Conservation (phyloP, 371 early-diverging fungal species). For the Smittium mucronatum region DNA sequence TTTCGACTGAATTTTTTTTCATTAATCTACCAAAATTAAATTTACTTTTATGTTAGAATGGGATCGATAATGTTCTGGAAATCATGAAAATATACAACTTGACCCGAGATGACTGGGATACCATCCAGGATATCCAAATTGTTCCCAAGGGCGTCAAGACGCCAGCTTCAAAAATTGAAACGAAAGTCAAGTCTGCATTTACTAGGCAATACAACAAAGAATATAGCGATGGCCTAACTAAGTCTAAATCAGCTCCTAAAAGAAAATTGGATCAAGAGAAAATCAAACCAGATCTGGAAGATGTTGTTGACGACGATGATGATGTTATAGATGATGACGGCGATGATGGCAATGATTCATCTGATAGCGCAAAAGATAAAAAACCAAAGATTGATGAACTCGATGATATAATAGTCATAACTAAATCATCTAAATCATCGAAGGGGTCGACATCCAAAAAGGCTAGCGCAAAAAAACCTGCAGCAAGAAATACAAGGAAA, state of each 20-base stretch:
- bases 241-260: neutral
- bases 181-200: slow-evolving; percentile 64
- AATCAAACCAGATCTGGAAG: slow-evolving; percentile 11
- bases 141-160: slow-evolving; percentile 24
- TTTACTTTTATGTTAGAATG: slow-evolving; percentile 28
- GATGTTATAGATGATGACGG: slow-evolving; percentile 1
- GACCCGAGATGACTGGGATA: slow-evolving; percentile 75
- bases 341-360: slow-evolving; percentile 2
- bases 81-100: slow-evolving; percentile 84
- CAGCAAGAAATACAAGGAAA: neutral
- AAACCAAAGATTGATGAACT: neutral
- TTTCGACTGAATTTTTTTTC: too few relatives aligned
- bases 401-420: neutral
- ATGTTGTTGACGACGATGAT: slow-evolving; percentile 12
- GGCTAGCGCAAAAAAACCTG: neutral
- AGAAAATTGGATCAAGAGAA: neutral
- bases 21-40: too few relatives aligned
- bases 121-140: slow-evolving; percentile 63
- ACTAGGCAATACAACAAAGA: slow-evolving; percentile 32
- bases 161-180: slow-evolving; percentile 45
- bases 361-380: neutral
- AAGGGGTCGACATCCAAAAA: neutral
- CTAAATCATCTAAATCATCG: neutral
- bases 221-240: slow-evolving; percentile 5
- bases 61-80: slow-evolving; percentile 56